A percentile compares a stretch with the other conserved stretches of the same genome.
Evolutionary conservation across 495 filamentous ascomycete genomes (phyloP).

Genomic region (Apodospora peruviana): DNA sequence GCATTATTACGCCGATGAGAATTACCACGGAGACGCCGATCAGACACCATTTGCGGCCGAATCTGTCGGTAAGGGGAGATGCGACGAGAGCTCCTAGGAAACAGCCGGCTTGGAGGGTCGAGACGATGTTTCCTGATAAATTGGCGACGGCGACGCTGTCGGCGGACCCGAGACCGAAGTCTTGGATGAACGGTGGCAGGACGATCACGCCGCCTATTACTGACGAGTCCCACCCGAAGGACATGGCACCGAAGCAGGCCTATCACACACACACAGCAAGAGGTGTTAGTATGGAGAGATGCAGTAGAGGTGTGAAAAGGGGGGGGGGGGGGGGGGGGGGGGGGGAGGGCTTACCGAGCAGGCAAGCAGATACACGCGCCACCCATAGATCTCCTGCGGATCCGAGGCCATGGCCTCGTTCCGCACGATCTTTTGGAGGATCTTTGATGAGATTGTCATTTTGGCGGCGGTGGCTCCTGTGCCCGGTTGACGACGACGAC

Average conservation of each 20-base stretch:
- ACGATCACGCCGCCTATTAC: slow-evolving; percentile 63
- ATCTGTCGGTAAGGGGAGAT: slow-evolving; percentile 33
- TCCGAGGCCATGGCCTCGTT: slow-evolving; percentile 75
- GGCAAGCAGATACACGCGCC: slow-evolving; percentile 65
- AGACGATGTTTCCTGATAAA: slow-evolving; percentile 45
- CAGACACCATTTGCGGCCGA: slow-evolving; percentile 50
- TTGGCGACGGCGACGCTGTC: slow-evolving; percentile 26
- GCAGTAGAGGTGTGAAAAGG: no score
- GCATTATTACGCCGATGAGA: slow-evolving; percentile 50
- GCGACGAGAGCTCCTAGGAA: slow-evolving; percentile 39
- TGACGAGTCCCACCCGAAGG: slow-evolving; percentile 61
- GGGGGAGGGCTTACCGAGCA: slow-evolving; percentile 51
- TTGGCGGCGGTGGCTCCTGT: slow-evolving; percentile 11
- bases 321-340: no score
- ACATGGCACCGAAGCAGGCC: slow-evolving; percentile 74
- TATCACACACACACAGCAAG: slow-evolving; percentile 10
- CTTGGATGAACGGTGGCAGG: slow-evolving; percentile 41
- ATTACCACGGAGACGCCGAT: slow-evolving; percentile 52
- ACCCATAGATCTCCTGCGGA: slow-evolving; percentile 73
- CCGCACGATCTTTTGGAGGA: slow-evolving; percentile 62
- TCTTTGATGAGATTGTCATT: slow-evolving; percentile 18
- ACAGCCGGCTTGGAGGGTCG: slow-evolving; percentile 51
- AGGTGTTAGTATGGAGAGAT: slow-evolving; percentile 6
- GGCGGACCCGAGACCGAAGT: slow-evolving; percentile 25
- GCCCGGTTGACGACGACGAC: not conserved